phyloP scores from a whole-genome alignment of 345 rosid genomes.

The Aethionema arabicum region DNA sequence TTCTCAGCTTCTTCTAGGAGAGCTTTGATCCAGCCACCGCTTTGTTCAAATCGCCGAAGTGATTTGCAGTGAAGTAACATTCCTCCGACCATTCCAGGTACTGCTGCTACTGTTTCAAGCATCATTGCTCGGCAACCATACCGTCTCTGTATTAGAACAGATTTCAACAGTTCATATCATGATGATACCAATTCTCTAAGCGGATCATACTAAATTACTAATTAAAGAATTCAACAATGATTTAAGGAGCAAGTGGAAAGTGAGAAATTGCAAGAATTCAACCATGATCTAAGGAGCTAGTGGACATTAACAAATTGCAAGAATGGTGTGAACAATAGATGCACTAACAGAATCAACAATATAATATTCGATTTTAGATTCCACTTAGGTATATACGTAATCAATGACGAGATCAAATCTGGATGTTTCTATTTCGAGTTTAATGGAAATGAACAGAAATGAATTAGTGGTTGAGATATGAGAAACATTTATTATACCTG shows the following conservation, averaged over 20 bases:
- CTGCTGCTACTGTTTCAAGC: conserved; percentile 86
- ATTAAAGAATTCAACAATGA: too few relatives aligned
- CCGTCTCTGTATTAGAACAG: conserved; percentile 41
- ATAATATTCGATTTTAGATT: neutral
- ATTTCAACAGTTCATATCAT: too few relatives aligned
- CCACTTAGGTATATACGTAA: neutral
- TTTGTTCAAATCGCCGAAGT: conserved; percentile 64
- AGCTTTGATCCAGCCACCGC: conserved; percentile 85
- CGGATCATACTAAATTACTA: too few relatives aligned
- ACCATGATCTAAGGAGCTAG: neutral
- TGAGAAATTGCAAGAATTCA: too few relatives aligned
- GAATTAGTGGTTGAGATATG: too few relatives aligned
- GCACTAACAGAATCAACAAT: conserved; percentile 5
- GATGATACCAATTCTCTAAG: too few relatives aligned
- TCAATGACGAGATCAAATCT: conserved; percentile 12
- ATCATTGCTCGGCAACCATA: conserved; percentile 87
- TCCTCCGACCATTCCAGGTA: conserved; percentile 84
- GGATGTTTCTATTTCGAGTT: neutral
- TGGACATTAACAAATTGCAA: conserved; percentile 4
- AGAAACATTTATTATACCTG: conserved; percentile 43
- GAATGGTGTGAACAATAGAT: neutral
- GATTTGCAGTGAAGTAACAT: conserved; percentile 78
- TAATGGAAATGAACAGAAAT: neutral
- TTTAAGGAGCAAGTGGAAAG: too few relatives aligned
- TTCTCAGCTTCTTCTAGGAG: conserved; percentile 84